Base-by-base conservation (phyloP, 257 asterid species). In the Oldenlandia corymbosa region DNA sequence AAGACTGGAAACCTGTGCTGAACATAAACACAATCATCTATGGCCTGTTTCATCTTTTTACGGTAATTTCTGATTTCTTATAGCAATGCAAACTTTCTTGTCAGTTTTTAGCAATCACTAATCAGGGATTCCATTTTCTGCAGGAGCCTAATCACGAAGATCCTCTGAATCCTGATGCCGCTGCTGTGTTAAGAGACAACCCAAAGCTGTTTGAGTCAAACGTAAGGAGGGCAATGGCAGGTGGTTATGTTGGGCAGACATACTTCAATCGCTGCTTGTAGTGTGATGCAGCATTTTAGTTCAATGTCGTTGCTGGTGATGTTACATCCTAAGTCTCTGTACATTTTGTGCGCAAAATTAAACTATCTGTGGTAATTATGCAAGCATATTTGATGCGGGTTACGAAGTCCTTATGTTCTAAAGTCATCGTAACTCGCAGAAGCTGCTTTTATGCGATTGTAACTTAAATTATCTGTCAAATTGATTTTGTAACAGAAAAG, bases 141-240 rank as follows among this genome's bases (percentile, higher is more conserved):
- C 87, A 92, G 97, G 99, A 92, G 73, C 99, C 99, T 2, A 92
- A 92, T 73, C 93, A 87, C 2, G 97, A 89, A 83, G 99, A 92
- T 71, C 99, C 99, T 71, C 96, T 92, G 46, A 92, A 92, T 69
- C 95, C 80, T 37, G 97, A 92, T 2, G 99, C 99, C 42, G 98
- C 98, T 64, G 91, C 88, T 2, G 93, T 88, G 59, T 68, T 92
- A 69, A 85, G 95, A 75, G 95, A 92, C 67, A 88, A 88, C 80
- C 95, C 97, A 0, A 89, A 81, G 72, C 58, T 83, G 87, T 92
- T 92, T 24, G 94, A 85, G 66, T 84, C 94, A 9, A 88, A 91
- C 59, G 98, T 88, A 60, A 81, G 87, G 79, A 80, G 96, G 78
- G 96, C 98, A 24, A 88, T 88, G 92, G 30, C 81, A 20, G 98